Percentiles rank a stretch among this genome's conserved stretches.
Evolutionary conservation across 1,284 basidiomycete species (phyloP).

Genomic region (Cronartium ribicola): DNA sequence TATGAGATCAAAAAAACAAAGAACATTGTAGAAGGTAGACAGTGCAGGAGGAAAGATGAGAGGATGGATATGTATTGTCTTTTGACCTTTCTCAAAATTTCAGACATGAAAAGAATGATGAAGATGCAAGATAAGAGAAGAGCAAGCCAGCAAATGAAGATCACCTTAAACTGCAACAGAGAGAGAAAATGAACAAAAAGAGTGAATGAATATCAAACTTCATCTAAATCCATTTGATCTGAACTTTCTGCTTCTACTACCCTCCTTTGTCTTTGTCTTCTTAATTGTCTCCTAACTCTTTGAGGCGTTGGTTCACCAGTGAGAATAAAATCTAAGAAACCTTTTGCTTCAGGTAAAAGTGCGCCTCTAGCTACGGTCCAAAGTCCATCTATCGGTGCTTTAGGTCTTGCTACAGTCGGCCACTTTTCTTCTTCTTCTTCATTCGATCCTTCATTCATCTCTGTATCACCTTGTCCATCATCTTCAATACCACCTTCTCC

Average conservation of each 20-base stretch:
- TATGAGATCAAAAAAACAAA: too few species aligned
- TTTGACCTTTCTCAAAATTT: not conserved
- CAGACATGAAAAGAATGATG: not conserved
- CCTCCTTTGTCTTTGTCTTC: not conserved
- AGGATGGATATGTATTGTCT: not conserved
- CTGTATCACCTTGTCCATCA: slow-evolving; percentile 23
- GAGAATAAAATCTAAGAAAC: slow-evolving; percentile 39
- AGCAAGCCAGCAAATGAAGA: not conserved
- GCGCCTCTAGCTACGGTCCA: slow-evolving; percentile 31
- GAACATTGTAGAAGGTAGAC: too few species aligned
- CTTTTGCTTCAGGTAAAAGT: slow-evolving; percentile 30
- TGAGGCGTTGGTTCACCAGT: slow-evolving; percentile 33
- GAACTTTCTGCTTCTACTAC: not conserved
- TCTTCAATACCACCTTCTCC: slow-evolving; percentile 6
- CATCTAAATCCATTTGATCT: not conserved
- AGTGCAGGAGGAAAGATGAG: too few species aligned
- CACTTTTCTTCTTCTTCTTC: slow-evolving; percentile 1
- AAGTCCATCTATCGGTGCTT: slow-evolving; percentile 5
- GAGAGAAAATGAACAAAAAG: slow-evolving; percentile 1
- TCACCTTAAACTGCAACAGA: not conserved
- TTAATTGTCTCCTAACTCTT: not conserved
- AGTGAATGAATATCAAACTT: not conserved
- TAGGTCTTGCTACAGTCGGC: not conserved
- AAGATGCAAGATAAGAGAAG: not conserved
- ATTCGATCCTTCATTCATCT: slow-evolving; percentile 4